A percentile compares a stretch with the other conserved stretches of the same genome.
These are phyloP conservation scores for Phytopythium litorale DNA, from an alignment of 352 stramenopile genomes.

Conservation along the genomic window DNA sequence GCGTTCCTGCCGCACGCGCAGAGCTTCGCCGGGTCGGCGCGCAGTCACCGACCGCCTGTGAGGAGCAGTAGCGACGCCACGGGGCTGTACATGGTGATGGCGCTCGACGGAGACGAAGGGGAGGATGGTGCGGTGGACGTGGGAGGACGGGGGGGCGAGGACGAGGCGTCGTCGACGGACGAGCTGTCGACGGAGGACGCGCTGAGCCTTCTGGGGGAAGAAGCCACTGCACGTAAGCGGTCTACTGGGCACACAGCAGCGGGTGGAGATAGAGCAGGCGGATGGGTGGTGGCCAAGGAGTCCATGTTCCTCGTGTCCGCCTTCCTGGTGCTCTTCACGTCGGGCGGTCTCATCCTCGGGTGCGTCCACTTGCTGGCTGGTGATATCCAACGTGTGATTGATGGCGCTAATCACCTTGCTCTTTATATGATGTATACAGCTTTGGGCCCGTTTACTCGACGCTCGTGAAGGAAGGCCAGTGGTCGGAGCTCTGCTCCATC, in stretches of 20 bases:
- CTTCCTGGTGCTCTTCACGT: conserved; percentile 55
- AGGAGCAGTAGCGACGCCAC: background rate
- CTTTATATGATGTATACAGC: conserved; percentile 8
- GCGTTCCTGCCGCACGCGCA: conserved; percentile 1
- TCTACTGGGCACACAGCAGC: background rate
- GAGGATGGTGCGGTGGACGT: background rate
- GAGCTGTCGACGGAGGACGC: background rate
- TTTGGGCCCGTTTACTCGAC: conserved; percentile 77
- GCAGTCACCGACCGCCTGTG: background rate
- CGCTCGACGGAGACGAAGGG: background rate
- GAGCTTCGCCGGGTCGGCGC: background rate
- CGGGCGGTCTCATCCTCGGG: conserved; percentile 68
- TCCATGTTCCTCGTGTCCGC: conserved; percentile 58
- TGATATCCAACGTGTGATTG: background rate
- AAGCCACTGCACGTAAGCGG: background rate
- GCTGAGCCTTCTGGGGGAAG: background rate
- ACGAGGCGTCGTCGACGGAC: background rate
- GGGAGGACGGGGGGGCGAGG: background rate
- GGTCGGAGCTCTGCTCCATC: conserved; percentile 49
- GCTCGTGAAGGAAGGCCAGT: conserved; percentile 61
- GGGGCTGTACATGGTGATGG: background rate
- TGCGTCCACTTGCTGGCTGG: conserved; percentile 2
- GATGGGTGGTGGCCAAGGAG: conserved; percentile 46
- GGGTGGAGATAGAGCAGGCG: background rate
- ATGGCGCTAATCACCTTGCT: background rate